Conservation (phyloP, 1,284 basidiomycete genomes). For the Tilletia walkeri region DNA sequence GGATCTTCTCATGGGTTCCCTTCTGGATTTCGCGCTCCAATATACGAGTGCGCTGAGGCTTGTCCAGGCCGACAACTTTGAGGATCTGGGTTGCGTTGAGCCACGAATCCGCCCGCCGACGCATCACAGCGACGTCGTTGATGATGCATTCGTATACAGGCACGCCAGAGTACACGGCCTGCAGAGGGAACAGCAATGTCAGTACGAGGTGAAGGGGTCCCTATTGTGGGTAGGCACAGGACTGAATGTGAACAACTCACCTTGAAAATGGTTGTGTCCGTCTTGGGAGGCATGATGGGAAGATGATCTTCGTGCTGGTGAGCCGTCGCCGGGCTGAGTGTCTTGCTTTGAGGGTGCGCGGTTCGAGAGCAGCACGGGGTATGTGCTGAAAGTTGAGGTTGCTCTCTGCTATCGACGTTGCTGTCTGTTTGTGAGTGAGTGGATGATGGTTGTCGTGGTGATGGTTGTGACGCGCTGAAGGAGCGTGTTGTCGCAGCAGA, state of each 20-base stretch:
- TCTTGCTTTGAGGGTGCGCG: neutral
- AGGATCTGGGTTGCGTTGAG: conserved; percentile 96
- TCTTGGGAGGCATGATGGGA: conserved; percentile 18
- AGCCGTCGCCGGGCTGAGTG: neutral
- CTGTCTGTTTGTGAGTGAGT: too few species aligned
- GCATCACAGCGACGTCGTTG: conserved; percentile 78
- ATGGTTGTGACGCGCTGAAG: too few species aligned
- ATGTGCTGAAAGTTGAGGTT: neutral
- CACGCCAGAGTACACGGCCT: conserved; percentile 58
- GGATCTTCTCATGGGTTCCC: conserved; percentile 97
- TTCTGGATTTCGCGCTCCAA: conserved; percentile 98
- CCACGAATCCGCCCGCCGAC: conserved; percentile 90
- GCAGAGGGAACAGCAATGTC: neutral
- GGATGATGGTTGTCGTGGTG: too few species aligned
- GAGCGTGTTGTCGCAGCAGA: too few species aligned
- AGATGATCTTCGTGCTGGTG: neutral
- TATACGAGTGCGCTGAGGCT: conserved; percentile 94
- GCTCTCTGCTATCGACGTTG: too few species aligned
- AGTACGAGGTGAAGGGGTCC: neutral
- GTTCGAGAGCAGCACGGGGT: too few species aligned
- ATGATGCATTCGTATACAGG: conserved; percentile 58
- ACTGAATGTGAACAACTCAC: conserved; percentile 3
- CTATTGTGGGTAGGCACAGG: too few species aligned
- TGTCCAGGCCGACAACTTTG: conserved; percentile 98
- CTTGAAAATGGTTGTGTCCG: conserved; percentile 22